Percentiles rank a stretch among this genome's conserved stretches.
Conservation (phyloP, 768 basidiomycete genomes). For the Termitomyces sp. region DNA sequence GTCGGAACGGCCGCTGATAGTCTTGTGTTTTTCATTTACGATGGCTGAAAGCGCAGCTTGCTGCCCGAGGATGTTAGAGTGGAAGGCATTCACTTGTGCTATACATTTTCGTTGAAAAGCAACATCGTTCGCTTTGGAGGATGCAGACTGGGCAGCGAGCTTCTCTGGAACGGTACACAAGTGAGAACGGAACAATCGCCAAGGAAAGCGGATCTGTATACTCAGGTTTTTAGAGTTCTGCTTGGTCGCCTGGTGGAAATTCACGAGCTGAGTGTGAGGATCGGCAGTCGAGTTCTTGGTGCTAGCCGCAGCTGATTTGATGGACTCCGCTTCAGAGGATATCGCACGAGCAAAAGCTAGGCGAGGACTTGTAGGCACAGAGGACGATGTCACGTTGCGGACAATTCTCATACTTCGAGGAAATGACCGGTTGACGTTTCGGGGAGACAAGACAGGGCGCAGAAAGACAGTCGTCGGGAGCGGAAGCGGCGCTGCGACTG, state of each 20-base stretch:
- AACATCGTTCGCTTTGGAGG: constrained; percentile 24
- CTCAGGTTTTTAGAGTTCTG: constrained; percentile 27
- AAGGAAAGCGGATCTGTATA: constrained; percentile 19
- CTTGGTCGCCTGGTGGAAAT: constrained; percentile 13
- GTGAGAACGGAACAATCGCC: background rate
- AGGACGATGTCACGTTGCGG: constrained; percentile 7
- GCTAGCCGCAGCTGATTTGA: background rate
- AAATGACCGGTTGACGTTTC: background rate
- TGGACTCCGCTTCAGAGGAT: background rate
- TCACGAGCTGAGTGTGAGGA: constrained; percentile 6
- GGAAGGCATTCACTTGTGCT: constrained; percentile 34
- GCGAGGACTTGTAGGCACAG: background rate
- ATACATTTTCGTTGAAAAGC: constrained; percentile 39
- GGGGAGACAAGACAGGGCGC: constrained; percentile 20
- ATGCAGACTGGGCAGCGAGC: constrained; percentile 32
- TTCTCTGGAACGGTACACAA: constrained; percentile 23
- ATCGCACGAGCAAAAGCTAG: background rate
- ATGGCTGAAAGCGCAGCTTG: constrained; percentile 28
- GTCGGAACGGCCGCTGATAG: constrained; percentile 51
- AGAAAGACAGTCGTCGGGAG: constrained; percentile 23
- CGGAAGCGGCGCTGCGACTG: constrained; percentile 38
- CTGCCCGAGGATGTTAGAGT: constrained; percentile 30
- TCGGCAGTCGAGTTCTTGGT: constrained; percentile 1
- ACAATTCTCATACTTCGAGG: constrained; percentile 14
- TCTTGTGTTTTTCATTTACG: constrained; percentile 25